Base-by-base conservation (phyloP, 2,329 filamentous ascomycete genomes). In the Ophiocordyceps sinensis region DNA sequence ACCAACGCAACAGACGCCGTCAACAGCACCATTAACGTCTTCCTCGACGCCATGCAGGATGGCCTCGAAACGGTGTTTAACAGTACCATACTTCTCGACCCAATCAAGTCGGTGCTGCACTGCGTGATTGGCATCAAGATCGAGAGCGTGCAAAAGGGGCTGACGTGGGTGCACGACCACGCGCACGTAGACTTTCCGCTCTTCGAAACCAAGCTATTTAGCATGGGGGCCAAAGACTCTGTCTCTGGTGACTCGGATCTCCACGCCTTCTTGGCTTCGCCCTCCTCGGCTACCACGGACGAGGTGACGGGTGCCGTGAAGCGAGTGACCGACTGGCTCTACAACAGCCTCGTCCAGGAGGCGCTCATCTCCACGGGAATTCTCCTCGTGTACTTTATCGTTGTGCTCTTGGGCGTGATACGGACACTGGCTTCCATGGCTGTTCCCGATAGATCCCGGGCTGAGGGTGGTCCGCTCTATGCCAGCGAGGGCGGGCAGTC, bases 101-200 rank as follows among this genome's bases (percentile, higher is more conserved):
- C 87, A 0, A 79, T 94, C 53, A 70, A 77, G 53, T 81, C 85
- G 36, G 77, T 95, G 29, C 72, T 95, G 47, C 75, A 85, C 55
- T 96, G 91, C 55, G 70, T 96, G n/a, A 77, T 96, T 48, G 77
- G 81, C 8, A 70, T 94, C 54, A 96, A 96, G 66, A 72, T 96
- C 47, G 77, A 84, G 49, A 75, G 79, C 19, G 77, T 98, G 48
- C 77, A 96, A 58, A 81, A 83, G 54, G 91, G 83, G 12, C 70
- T 96, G n/a, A 94, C 85, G 1, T 98, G 89, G 89, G 83, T 94
- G 11, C 76, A 84, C 52, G 81, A 96, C 49, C 68, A 96, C 56
- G 86, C 91, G 4, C 75, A 91, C 46, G 73, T 98, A 51, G 67
- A 76, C 44, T 82, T 98, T 51, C 91, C 91, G 0, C 62, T 75